These are phyloP conservation scores for Dactylonectria estremocensis DNA, from an alignment of 2,329 filamentous ascomycete genomes.

Conservation along the genomic window DNA sequence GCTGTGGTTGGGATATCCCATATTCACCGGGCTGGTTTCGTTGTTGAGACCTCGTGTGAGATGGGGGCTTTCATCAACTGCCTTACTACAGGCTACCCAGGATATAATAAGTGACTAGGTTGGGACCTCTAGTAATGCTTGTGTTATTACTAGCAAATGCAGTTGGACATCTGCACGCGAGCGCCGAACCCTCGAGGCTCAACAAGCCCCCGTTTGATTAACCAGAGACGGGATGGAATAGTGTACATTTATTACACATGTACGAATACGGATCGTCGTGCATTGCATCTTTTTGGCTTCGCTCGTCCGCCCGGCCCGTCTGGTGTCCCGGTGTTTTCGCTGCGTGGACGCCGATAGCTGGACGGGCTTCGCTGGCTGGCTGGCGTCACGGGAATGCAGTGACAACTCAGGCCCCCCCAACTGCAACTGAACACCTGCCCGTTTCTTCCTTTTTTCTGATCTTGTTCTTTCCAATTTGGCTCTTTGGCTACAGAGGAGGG, in stretches of 20 bases:
- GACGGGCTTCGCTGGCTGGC: constrained; percentile 26
- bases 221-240: constrained; percentile 14
- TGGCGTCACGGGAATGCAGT: constrained; percentile 43
- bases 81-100: too few species aligned
- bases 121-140: background rate
- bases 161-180: constrained; percentile 23
- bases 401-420: constrained; percentile 46
- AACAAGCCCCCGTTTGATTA: background rate
- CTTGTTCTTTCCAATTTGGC: constrained; percentile 1
- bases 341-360: constrained; percentile 43
- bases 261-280: constrained; percentile 27
- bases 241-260: background rate
- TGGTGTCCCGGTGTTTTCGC: constrained; percentile 24
- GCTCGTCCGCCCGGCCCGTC: constrained; percentile 2
- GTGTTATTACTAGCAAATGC: constrained; percentile 15
- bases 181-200: constrained; percentile 20
- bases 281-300: constrained; percentile 6
- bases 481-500: constrained; percentile 3
- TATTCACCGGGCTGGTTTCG: background rate
- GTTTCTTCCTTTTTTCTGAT: constrained; percentile 9
- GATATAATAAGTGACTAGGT: too few species aligned
- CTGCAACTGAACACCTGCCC: constrained; percentile 36
- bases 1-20: constrained; percentile 16
- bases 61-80: constrained; percentile 7
- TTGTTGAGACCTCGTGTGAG: constrained; percentile 15